These are phyloP conservation scores for Alternaria sp. DNA, from an alignment of 2,329 filamentous ascomycete genomes.

Conservation along the genomic window DNA sequence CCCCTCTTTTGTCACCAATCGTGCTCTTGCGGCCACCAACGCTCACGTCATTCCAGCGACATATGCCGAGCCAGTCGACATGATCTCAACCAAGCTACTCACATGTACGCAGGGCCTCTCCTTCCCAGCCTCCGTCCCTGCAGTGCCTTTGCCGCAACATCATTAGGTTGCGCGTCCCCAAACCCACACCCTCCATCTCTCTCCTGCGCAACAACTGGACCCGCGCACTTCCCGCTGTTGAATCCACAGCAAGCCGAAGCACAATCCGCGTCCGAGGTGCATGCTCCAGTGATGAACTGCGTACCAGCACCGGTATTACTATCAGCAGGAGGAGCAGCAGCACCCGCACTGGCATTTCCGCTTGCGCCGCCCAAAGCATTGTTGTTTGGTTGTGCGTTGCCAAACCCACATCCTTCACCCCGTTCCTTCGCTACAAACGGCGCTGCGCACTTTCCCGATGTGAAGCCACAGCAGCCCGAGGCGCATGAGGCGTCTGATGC, in stretches of 20 bases:
- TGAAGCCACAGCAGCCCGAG: conserved; percentile 39
- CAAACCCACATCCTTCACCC: conserved; percentile 50
- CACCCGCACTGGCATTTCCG: conserved; percentile 13
- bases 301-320: conserved; percentile 27
- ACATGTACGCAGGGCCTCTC: conserved; percentile 36
- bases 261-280: conserved; percentile 51
- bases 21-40: neutral
- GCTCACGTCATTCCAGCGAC: neutral
- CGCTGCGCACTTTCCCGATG: conserved; percentile 47
- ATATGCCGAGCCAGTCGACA: neutral
- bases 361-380: conserved; percentile 35
- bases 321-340: conserved; percentile 1
- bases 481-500: conserved; percentile 41
- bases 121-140: conserved; percentile 31
- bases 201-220: conserved; percentile 46
- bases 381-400: conserved; percentile 47
- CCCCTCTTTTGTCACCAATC: neutral
- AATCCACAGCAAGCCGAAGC: conserved; percentile 51
- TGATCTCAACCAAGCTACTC: neutral
- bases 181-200: conserved; percentile 51
- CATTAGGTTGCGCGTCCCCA: conserved; percentile 47
- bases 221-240: conserved; percentile 43
- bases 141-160: conserved; percentile 43
- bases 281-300: conserved; percentile 54
- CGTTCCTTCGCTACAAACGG: conserved; percentile 46